Conservation (phyloP, 441 rosid genomes). For the Biscutella auriculata region DNA sequence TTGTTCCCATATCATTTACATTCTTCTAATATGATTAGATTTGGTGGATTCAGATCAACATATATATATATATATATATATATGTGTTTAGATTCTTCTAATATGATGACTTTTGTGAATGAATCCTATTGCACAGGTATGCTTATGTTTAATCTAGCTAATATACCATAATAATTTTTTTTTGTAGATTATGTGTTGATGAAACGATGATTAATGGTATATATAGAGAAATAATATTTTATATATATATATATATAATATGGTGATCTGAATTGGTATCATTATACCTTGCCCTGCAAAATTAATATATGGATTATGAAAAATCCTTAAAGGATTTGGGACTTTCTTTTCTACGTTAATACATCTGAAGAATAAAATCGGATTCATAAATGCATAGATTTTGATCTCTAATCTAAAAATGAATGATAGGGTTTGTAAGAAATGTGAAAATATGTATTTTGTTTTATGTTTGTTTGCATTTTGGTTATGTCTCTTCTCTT, state of each 20-base stretch:
- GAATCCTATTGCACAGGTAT: conserved; percentile 7
- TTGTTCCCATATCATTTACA: no score
- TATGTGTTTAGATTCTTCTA: neutral
- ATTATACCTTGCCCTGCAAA: no score
- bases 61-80: no score
- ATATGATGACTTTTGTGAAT: neutral
- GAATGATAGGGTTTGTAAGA: neutral
- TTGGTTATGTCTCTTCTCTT: conserved; percentile 4
- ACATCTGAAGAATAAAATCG: neutral
- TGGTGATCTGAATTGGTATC: no score
- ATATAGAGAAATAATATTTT: neutral
- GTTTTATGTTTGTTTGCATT: conserved; percentile 13
- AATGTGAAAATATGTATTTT: neutral
- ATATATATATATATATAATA: neutral
- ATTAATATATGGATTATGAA: neutral
- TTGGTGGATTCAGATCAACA: neutral
- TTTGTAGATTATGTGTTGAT: neutral
- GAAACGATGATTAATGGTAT: neutral
- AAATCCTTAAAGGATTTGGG: neutral
- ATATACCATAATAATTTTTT: no score
- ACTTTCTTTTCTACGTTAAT: neutral
- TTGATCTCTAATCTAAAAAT: neutral
- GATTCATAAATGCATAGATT: neutral
- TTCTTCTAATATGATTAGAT: neutral
- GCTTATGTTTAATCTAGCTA: neutral